Evolutionary conservation across 257 asterid species (phyloP).

Genomic region (Solanum habrochaites): DNA sequence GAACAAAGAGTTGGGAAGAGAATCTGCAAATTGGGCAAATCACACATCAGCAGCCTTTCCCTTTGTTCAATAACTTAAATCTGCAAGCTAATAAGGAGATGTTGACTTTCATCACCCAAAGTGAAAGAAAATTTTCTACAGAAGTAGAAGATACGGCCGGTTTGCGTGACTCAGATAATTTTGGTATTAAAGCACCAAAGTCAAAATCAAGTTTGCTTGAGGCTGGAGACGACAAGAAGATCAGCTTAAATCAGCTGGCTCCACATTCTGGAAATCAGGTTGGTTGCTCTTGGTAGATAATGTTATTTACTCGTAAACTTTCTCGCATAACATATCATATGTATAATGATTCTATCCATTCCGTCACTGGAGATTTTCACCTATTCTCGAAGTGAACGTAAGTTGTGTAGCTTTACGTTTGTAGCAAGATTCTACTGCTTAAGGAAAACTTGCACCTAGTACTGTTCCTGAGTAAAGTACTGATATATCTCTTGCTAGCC

Average conservation of each 20-base stretch:
- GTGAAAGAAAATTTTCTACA: neutral
- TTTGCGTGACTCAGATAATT: neutral
- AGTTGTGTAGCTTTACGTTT: neutral
- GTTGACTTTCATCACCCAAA: constrained; percentile 8
- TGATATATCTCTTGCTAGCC: neutral
- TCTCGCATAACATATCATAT: neutral
- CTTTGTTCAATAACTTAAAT: constrained; percentile 18
- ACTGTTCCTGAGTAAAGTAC: neutral
- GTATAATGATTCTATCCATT: neutral
- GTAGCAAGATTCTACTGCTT: neutral
- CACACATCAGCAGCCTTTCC: constrained; percentile 10
- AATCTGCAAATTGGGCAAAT: constrained; percentile 6
- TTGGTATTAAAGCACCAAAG: neutral
- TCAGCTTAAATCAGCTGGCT: neutral
- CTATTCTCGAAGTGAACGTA: neutral
- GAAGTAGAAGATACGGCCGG: constrained; percentile 9
- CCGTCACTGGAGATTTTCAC: neutral
- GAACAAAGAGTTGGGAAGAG: constrained; percentile 25
- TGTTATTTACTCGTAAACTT: neutral
- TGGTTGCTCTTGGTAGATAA: neutral
- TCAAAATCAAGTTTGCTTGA: neutral
- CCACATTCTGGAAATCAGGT: constrained; percentile 12
- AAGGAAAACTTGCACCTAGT: neutral
- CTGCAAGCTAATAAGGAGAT: constrained; percentile 13
- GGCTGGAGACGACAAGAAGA: constrained; percentile 4